Conservation (phyloP, 2,329 filamentous ascomycete genomes). For the Ophiostoma novo-ulmi region DNA sequence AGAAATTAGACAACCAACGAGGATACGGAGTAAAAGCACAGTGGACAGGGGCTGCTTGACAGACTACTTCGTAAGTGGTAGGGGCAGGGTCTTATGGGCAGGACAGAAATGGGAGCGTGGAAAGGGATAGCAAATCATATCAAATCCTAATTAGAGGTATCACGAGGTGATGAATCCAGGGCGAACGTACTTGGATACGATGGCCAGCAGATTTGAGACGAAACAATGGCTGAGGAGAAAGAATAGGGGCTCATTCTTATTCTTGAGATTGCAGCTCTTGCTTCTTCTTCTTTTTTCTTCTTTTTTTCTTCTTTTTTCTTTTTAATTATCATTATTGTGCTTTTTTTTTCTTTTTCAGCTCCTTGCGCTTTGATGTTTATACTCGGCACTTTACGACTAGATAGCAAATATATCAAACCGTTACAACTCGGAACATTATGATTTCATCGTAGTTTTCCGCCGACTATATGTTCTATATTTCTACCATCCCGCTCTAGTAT, state of each 20-base stretch:
- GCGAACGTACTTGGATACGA: neutral
- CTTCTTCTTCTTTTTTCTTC: neutral
- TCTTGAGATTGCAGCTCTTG: neutral
- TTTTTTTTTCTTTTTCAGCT: neutral
- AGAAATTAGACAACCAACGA: conserved; percentile 3
- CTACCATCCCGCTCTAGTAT: too few species aligned
- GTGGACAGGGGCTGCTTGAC: neutral
- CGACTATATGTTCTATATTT: neutral
- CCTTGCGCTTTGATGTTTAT: neutral
- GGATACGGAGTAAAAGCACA: neutral
- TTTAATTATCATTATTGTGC: neutral
- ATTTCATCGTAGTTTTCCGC: neutral
- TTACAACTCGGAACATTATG: neutral
- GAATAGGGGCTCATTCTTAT: neutral
- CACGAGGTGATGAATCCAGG: conserved; percentile 8
- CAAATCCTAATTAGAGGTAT: neutral
- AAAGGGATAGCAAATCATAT: neutral
- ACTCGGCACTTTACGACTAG: neutral
- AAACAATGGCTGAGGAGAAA: neutral
- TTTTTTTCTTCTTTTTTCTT: neutral
- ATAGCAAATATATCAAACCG: neutral
- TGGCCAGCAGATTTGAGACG: neutral
- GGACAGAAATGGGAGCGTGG: neutral
- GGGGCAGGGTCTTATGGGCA: neutral
- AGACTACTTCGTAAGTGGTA: neutral